A percentile compares a stretch with the other conserved stretches of the same genome.
Evolutionary conservation across 1,139 yeast genomes (phyloP).

Genomic region (Suhomyces terraborum): DNA sequence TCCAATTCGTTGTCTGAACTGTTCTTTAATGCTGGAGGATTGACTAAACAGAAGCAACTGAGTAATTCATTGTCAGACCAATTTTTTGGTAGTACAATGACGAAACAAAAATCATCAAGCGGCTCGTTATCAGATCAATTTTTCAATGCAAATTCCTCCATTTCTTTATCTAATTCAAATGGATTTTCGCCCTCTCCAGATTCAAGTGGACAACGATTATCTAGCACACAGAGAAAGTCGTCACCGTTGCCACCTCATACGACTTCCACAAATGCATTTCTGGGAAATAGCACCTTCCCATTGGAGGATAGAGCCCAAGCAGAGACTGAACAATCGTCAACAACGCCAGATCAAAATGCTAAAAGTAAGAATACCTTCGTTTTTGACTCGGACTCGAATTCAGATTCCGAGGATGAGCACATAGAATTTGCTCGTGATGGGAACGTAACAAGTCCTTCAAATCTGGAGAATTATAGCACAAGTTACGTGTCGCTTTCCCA

Average conservation of each 20-base stretch:
- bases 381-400: conserved; percentile 34
- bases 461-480: conserved; percentile 17
- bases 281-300: conserved; percentile 34
- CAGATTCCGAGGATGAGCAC: conserved; percentile 30
- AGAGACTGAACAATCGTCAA: not conserved
- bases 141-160: conserved; percentile 7
- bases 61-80: conserved; percentile 40
- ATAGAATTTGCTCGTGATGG: conserved; percentile 17
- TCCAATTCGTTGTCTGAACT: conserved; percentile 41
- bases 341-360: not conserved
- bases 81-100: conserved; percentile 31
- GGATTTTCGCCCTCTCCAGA: conserved; percentile 11
- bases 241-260: conserved; percentile 51
- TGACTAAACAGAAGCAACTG: conserved; percentile 42
- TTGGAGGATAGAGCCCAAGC: conserved; percentile 3
- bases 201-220: conserved; percentile 18
- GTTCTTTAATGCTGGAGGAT: conserved; percentile 25
- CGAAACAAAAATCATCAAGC: conserved; percentile 45
- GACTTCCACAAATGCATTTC: conserved; percentile 47
- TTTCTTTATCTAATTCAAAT: not conserved
- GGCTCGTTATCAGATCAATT: conserved; percentile 23
- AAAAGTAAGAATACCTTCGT: conserved; percentile 26
- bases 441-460: not conserved
- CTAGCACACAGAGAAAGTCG: conserved; percentile 37
- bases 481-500: conserved; percentile 50